phyloP scores from a whole-genome alignment of 805 yeast species.

The Spathaspora girioi region DNA sequence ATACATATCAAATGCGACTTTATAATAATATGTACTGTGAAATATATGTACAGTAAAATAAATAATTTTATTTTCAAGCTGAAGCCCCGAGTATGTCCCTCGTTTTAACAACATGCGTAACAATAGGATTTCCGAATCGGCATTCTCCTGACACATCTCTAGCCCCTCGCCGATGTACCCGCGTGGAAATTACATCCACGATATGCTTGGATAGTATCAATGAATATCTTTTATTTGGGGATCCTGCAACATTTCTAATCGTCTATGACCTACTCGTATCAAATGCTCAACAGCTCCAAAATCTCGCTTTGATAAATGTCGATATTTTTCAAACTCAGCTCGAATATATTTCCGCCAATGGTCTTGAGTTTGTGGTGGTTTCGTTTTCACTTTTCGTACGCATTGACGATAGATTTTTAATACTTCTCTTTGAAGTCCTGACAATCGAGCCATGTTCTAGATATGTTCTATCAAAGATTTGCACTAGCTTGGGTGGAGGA shows the following conservation, averaged over 20 bases:
- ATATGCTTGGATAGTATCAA: constrained; percentile 4
- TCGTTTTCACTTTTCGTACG: constrained; percentile 41
- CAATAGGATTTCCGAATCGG: too few relatives aligned
- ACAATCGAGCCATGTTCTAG: constrained; percentile 29
- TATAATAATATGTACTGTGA: neutral
- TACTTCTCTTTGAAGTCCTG: constrained; percentile 46
- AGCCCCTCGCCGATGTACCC: too few relatives aligned
- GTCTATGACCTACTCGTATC: constrained; percentile 68
- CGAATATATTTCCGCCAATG: constrained; percentile 47
- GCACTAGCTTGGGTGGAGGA: neutral
- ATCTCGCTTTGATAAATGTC: constrained; percentile 64
- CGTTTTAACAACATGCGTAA: too few relatives aligned
- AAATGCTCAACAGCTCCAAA: constrained; percentile 85
- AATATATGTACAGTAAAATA: neutral
- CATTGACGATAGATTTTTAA: constrained; percentile 48
- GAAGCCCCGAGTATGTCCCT: too few relatives aligned
- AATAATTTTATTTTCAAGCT: constrained; percentile 1
- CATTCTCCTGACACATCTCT: too few relatives aligned
- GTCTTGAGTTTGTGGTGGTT: constrained; percentile 44
- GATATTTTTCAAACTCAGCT: constrained; percentile 60
- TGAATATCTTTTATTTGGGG: constrained; percentile 69
- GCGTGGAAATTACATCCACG: neutral
- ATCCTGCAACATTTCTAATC: constrained; percentile 68
- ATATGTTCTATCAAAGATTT: neutral
- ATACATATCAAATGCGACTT: neutral